phyloP scores from a whole-genome alignment of 2,329 filamentous ascomycete species.

The Ceratocystis diversiconidia region DNA sequence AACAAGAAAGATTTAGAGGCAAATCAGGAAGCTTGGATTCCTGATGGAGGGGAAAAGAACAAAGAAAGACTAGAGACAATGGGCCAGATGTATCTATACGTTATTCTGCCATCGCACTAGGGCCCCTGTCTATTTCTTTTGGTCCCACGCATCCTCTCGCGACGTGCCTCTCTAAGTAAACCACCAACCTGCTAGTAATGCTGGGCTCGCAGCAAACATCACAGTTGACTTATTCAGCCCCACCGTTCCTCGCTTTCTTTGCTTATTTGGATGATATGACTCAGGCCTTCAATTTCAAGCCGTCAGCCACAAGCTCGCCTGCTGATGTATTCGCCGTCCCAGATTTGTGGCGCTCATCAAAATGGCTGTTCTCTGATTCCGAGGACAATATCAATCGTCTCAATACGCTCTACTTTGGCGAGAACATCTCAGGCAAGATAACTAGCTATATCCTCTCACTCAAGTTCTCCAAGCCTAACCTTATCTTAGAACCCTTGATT shows the following conservation, averaged over 20 bases:
- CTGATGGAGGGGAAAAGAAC: neutral
- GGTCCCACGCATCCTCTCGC: neutral
- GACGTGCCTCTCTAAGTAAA: neutral
- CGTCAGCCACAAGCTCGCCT: slow-evolving; percentile 17
- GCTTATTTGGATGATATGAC: neutral
- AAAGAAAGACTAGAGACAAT: neutral
- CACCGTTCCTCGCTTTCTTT: neutral
- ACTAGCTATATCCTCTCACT: too few relatives aligned
- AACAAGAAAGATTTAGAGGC: neutral
- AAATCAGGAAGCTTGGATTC: neutral
- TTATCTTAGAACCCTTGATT: neutral
- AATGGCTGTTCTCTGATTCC: slow-evolving; percentile 29
- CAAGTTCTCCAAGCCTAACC: slow-evolving; percentile 21
- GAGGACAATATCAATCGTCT: slow-evolving; percentile 22
- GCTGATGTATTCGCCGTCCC: slow-evolving; percentile 50
- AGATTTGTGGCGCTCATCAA: slow-evolving; percentile 44
- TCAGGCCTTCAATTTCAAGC: neutral
- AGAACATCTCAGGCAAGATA: slow-evolving; percentile 23
- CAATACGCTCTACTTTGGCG: slow-evolving; percentile 31
- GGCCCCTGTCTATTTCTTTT: neutral
- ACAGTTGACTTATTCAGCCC: too few relatives aligned
- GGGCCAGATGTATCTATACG: slow-evolving; percentile 7
- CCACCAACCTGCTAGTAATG: neutral
- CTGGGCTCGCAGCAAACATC: too few relatives aligned
- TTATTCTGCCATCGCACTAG: neutral